Base-by-base conservation (phyloP, 495 filamentous ascomycete genomes). In the Durotheca rogersii region DNA sequence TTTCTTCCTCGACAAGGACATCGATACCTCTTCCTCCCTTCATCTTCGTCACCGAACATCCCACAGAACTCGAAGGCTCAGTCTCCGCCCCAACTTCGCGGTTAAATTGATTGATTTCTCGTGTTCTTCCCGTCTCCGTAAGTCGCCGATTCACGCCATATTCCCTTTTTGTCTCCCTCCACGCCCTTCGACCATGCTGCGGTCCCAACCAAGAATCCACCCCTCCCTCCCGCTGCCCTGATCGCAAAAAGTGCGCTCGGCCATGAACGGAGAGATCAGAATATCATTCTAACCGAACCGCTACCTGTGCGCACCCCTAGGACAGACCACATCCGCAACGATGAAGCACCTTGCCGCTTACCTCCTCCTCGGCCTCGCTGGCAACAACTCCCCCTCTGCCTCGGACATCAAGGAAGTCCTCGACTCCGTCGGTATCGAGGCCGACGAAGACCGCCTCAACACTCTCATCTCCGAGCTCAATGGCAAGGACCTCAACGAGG, bases 271-370 rank as follows among this genome's bases (percentile, higher is more conserved):
- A n/a, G n/a, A n/a, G n/a, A n/a, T n/a, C n/a, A n/a, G n/a, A n/a
- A n/a, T n/a, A n/a, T n/a, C n/a, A n/a, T n/a, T n/a, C n/a, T n/a
- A n/a, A n/a, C n/a, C n/a, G n/a, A n/a, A n/a, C n/a, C n/a, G n/a
- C n/a, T n/a, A n/a, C n/a, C n/a, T n/a, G n/a, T n/a, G n/a, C n/a
- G n/a, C n/a, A n/a, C n/a, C n/a, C n/a, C n/a, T n/a, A 53, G 37
- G 47, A 46, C 39, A 73, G 51, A 67, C 39, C 63, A 44, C 53
- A n/a, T n/a, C n/a, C n/a, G n/a, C 74, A 77, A 92, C 85, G 89
- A 98, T 98, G 93, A 98, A 97, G 91, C 85, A 97, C 78, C 87
- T 98, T 78, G 94, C 93, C 70, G 91, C 93, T 68, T 98, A 95
- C 84, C 89, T 98, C 65, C 93, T 98, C 71, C 86, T 96, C 74